Conservation (phyloP, 805 yeast genomes). For the Candida insectalens region DNA sequence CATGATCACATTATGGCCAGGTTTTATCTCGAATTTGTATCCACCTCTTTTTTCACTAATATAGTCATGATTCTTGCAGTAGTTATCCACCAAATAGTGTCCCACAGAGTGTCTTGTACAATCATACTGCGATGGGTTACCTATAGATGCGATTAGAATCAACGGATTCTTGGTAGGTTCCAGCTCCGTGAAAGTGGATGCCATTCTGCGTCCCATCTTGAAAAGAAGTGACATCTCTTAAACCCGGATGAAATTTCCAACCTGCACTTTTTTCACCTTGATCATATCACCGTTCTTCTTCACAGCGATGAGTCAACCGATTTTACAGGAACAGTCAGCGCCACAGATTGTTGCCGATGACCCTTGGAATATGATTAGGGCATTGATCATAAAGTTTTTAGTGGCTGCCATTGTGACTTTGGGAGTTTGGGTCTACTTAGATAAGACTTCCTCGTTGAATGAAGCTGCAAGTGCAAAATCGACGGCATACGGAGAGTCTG, state of each 20-base stretch:
- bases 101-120: slow-evolving; percentile 78
- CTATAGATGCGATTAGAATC: slow-evolving; percentile 44
- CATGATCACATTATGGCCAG: neutral
- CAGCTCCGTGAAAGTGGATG: slow-evolving; percentile 4
- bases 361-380: too few species aligned
- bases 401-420: slow-evolving; percentile 15
- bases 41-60: too few species aligned
- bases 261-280: too few species aligned
- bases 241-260: too few species aligned
- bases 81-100: slow-evolving; percentile 37
- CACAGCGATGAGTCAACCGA: too few species aligned
- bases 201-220: too few species aligned
- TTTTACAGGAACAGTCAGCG: too few species aligned
- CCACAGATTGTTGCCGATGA: too few species aligned
- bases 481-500: too few species aligned
- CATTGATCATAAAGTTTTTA: slow-evolving; percentile 14
- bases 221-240: too few species aligned
- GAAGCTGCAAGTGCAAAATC: too few species aligned
- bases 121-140: slow-evolving; percentile 63
- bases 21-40: slow-evolving; percentile 8
- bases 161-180: slow-evolving; percentile 14
- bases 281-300: too few species aligned
- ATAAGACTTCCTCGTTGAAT: slow-evolving; percentile 14
- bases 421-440: slow-evolving; percentile 14
- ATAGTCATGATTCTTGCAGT: slow-evolving; percentile 10